A percentile compares a stretch with the other conserved stretches of the same genome.
phyloP scores from a whole-genome alignment of 2,329 filamentous ascomycete genomes.

The Camillea tinctor region DNA sequence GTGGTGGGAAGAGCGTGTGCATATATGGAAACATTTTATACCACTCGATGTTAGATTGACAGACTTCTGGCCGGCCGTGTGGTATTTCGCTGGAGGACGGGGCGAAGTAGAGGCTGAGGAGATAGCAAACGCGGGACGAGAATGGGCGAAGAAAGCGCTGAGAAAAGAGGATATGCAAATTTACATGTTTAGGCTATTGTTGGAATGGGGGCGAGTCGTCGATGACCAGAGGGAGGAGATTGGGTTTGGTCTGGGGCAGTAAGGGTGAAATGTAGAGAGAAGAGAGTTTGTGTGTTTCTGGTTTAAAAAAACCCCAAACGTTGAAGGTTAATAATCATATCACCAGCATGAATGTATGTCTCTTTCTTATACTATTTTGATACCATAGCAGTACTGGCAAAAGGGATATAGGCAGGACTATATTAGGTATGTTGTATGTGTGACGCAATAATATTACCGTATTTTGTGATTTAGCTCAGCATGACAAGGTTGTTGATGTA shows the following conservation, averaged over 20 bases:
- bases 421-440: too few species aligned
- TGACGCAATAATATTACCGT: too few species aligned
- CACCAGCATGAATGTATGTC: neutral
- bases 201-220: conserved; percentile 46
- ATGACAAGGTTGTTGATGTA: too few species aligned
- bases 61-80: conserved; percentile 28
- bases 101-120: conserved; percentile 38
- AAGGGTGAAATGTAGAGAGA: too few species aligned
- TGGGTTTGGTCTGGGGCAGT: conserved; percentile 25
- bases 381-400: neutral
- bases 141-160: conserved; percentile 55
- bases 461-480: too few species aligned
- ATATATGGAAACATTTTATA: conserved; percentile 63
- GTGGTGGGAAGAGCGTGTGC: conserved; percentile 62
- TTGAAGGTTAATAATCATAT: neutral
- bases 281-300: too few species aligned
- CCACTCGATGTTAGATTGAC: conserved; percentile 51
- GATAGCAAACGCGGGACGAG: conserved; percentile 52
- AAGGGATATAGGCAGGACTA: too few species aligned
- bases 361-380: neutral
- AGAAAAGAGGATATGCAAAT: conserved; percentile 58
- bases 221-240: conserved; percentile 39
- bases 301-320: too few species aligned
- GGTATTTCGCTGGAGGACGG: conserved; percentile 26
- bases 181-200: conserved; percentile 53